These are phyloP conservation scores for Sporothrix inflata DNA, from an alignment of 2,329 filamentous ascomycete species.

Conservation along the genomic window DNA sequence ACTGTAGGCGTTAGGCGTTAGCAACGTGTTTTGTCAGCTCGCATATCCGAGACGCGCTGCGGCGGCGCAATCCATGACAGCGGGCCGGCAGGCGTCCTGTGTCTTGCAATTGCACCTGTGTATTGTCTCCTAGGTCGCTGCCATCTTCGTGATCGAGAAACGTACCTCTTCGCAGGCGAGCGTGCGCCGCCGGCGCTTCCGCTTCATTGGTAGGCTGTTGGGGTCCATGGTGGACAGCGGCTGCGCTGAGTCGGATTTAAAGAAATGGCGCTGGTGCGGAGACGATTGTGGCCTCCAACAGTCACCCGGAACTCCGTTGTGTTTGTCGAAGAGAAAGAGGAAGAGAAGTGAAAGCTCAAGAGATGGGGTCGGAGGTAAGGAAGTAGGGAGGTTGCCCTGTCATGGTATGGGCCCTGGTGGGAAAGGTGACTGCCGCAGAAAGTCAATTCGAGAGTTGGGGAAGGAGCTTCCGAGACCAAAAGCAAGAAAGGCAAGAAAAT, in stretches of 20 bases:
- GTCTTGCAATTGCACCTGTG: not conserved
- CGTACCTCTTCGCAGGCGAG: constrained; percentile 46
- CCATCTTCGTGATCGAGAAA: not conserved
- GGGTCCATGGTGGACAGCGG: constrained; percentile 26
- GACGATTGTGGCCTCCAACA: not conserved
- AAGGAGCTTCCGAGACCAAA: constrained; percentile 6
- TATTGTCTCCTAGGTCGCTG: not conserved
- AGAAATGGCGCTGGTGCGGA: not conserved
- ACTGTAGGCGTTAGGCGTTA: constrained; percentile 36
- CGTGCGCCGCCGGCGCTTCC: constrained; percentile 33
- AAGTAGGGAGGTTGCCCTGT: not conserved
- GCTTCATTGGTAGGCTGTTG: constrained; percentile 29
- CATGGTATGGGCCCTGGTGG: not conserved
- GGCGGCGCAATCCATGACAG: not conserved
- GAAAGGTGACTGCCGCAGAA: not conserved
- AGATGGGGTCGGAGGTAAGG: constrained; percentile 17
- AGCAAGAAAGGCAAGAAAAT: not conserved
- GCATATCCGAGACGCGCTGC: not conserved
- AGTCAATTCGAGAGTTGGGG: not conserved
- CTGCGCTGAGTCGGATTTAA: constrained; percentile 23
- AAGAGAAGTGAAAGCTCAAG: not conserved
- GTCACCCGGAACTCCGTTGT: not conserved
- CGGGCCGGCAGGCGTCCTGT: not conserved
- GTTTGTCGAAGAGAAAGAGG: not conserved
- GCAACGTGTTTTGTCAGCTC: not conserved